Base-by-base conservation (phyloP, 768 basidiomycete genomes). In the Russula dissimulans region DNA sequence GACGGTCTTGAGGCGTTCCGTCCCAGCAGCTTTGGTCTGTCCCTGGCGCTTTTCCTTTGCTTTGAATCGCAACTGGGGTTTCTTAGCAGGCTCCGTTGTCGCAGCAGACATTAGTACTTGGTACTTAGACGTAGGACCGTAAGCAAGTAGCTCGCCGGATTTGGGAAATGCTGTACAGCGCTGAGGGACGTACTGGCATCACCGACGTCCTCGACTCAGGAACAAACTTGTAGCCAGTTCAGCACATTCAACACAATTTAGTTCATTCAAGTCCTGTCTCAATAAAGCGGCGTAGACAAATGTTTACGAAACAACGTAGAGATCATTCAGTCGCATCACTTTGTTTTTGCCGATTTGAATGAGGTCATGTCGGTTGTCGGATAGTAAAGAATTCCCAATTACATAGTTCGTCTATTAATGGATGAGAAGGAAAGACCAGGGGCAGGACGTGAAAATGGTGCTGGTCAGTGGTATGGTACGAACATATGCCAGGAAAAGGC, bases 1-100 rank as follows among this genome's bases (percentile, higher is more conserved):
- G 65, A 97, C 80, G 34, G 85, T 85, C 78, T 99, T 98, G 67
- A 93, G 75, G 5, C 88, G 82, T 62, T 88, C 86, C 5, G 72
- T 72, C 18, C 73, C 72, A 17, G 69, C 14, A 70, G 66, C 18
- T 58, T 69, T 4, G 56, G 65, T 7, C 63, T 57, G 17, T 60
- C 71, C 14, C 72, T 73, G 1, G 69, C 66, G 42, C 67, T 73
- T 34, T 60, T 60, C 62, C 42, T 60, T 64, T 0, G 49, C 75
- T 73, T 62, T 73, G 76, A 47, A 70, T 59, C 66, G 73, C 52
- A 65, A 64, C 18, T 41, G 51, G 4, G 36, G 52, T 58, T 60
- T 67, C 49, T 66, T 73, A 26, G 54, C 22, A 15, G 67, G 65
- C 10, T 60, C 63, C 31, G 58, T 44, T 39, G 54, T 59, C 22